phyloP scores from a whole-genome alignment of 2,329 filamentous ascomycete species.

The Fusarium tanahbumbuense region DNA sequence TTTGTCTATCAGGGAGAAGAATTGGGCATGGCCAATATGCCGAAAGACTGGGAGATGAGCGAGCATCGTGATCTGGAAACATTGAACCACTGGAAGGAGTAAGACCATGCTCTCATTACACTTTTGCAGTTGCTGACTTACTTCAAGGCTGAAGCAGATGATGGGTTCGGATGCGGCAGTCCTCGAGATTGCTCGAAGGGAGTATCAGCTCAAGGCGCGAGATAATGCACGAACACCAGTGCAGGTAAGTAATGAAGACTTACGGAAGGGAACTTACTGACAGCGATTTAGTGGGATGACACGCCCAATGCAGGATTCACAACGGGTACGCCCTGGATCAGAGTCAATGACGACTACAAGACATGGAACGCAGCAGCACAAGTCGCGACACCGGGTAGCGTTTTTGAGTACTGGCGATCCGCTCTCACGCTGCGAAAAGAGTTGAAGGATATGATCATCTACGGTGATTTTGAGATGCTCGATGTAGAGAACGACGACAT shows the following conservation, averaged over 20 bases:
- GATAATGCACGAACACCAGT: constrained; percentile 32
- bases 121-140: background rate
- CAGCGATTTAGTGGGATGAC: constrained; percentile 16
- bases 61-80: constrained; percentile 53
- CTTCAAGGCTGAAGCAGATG: constrained; percentile 5
- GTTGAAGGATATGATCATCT: constrained; percentile 12
- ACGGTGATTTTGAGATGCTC: constrained; percentile 33
- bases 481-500: constrained; percentile 16
- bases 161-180: background rate
- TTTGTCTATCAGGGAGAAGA: constrained; percentile 72
- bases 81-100: constrained; percentile 37
- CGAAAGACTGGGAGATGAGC: constrained; percentile 59
- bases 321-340: constrained; percentile 28
- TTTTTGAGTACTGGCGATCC: constrained; percentile 33
- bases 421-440: constrained; percentile 20
- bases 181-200: constrained; percentile 20
- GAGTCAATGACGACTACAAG: constrained; percentile 35
- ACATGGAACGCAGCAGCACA: constrained; percentile 30
- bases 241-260: constrained; percentile 12
- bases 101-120: background rate
- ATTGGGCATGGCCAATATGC: constrained; percentile 68
- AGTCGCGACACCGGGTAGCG: background rate
- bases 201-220: constrained; percentile 33
- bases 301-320: constrained; percentile 33
- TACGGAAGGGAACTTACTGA: background rate